A percentile compares a stretch with the other conserved stretches of the same genome.
phyloP scores from a whole-genome alignment of 768 basidiomycete species.

The Clavulina sp. region DNA sequence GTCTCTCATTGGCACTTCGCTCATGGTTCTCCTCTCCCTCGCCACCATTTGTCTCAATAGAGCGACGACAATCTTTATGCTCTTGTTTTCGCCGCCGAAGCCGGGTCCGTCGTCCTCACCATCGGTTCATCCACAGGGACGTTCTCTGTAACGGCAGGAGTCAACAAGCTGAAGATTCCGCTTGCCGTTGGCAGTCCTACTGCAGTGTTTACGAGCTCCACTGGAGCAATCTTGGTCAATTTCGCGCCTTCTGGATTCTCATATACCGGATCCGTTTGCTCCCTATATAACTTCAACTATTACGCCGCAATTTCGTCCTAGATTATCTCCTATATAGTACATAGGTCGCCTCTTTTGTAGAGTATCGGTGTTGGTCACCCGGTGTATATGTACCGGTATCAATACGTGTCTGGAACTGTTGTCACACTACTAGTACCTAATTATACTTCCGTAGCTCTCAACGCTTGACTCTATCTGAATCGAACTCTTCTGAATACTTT shows the following conservation, averaged over 20 bases:
- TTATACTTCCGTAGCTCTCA: too few relatives aligned
- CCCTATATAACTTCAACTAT: constrained; percentile 48
- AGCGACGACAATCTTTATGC: constrained; percentile 50
- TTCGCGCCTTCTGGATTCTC: constrained; percentile 33
- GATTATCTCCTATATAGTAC: too few relatives aligned
- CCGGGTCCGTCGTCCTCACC: constrained; percentile 39
- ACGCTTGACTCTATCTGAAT: too few relatives aligned
- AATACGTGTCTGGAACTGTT: too few relatives aligned
- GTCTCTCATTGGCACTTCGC: not conserved
- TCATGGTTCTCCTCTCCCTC: constrained; percentile 2
- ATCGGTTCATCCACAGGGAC: constrained; percentile 28
- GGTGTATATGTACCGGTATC: too few relatives aligned
- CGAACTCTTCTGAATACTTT: too few relatives aligned
- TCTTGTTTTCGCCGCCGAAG: constrained; percentile 38
- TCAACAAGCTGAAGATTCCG: constrained; percentile 42
- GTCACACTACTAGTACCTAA: too few relatives aligned
- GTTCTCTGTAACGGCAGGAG: constrained; percentile 36
- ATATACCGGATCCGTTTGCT: constrained; percentile 36
- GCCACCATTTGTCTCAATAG: constrained; percentile 19
- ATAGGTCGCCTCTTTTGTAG: too few relatives aligned
- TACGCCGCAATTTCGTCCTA: not conserved
- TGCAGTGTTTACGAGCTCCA: constrained; percentile 24
- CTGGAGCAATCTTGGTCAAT: constrained; percentile 29
- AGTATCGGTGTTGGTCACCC: too few relatives aligned
- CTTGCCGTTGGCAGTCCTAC: constrained; percentile 32